These are phyloP conservation scores for Bertia moriformis DNA, from an alignment of 2,329 filamentous ascomycete genomes.

Conservation along the genomic window DNA sequence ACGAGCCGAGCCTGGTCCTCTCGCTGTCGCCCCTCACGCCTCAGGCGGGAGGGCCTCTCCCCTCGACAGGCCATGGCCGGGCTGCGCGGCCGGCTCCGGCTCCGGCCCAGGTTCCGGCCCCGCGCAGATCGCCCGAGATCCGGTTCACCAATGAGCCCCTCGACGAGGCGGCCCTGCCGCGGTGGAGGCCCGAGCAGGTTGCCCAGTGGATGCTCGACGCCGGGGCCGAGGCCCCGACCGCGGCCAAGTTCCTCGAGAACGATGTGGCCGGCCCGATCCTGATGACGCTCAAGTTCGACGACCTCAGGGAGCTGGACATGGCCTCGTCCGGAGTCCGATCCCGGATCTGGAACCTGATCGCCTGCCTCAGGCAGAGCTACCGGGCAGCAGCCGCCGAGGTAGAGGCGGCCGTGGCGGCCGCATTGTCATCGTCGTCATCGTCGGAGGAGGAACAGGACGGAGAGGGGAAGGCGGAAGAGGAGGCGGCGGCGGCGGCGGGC, in stretches of 20 bases:
- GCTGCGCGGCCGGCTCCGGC: constrained; percentile 11
- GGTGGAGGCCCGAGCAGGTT: constrained; percentile 64
- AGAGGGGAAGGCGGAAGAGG: too few relatives aligned
- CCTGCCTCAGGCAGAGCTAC: constrained; percentile 44
- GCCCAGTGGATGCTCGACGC: constrained; percentile 76
- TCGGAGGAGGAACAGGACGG: constrained; percentile 44
- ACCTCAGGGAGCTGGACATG: constrained; percentile 68
- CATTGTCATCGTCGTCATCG: too few relatives aligned
- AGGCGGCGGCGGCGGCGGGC: too few relatives aligned
- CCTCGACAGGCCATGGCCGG: too few relatives aligned
- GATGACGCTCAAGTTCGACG: constrained; percentile 81
- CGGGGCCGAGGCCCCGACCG: constrained; percentile 62
- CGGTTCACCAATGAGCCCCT: constrained; percentile 41
- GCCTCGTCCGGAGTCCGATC: constrained; percentile 69
- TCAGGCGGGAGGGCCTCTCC: constrained; percentile 6
- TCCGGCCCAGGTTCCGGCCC: constrained; percentile 17
- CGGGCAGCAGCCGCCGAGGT: too few relatives aligned
- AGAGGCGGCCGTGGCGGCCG: constrained; percentile 34
- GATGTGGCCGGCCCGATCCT: constrained; percentile 83
- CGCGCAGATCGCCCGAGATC: constrained; percentile 33
- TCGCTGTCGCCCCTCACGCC: constrained; percentile 64
- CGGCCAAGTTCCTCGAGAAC: constrained; percentile 77
- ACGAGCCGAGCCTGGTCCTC: constrained; percentile 36
- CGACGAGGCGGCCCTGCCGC: constrained; percentile 40
- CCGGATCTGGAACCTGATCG: constrained; percentile 68